Evolutionary conservation across 306 rosid genomes (phyloP), one percentile per base, ranked within the genome.

Genomic region (Cucumis cinereus): DNA sequence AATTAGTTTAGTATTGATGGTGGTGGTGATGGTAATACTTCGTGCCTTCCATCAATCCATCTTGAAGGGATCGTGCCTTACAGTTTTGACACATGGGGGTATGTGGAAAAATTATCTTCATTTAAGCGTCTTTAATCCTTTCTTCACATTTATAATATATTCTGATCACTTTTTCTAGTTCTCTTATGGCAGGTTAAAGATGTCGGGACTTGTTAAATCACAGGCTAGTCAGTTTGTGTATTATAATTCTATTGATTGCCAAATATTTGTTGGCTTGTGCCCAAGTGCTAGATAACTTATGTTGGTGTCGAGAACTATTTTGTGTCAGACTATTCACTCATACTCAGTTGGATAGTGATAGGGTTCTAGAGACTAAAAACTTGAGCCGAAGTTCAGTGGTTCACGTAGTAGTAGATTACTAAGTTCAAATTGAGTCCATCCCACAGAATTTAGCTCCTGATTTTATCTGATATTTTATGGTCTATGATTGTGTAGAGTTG

Each of bases 141-240:
- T 72, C 76, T 72, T 50, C 76, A 50, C 45, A 38, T 72, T 72
- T 8, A 50, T 49, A 72, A 72, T 4, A 3, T 50, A 38, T 75
- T 49, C 84, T 86, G 75, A 82, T 79, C 66, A 52, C 79, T 60
- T 52, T 69, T 88, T 82, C 77, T 70, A 86, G 88, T 82, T 88
- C 79, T 74, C 45, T 45, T 77, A 75, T 88, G 86, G 81, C 92
- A 85, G 92, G 88, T 86, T 79, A 76, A 88, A 77, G 83, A 79
- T 76, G 77, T 81, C 81, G 55, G 55, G 83, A 82, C 63, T 80
- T 79, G 79, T 49, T 72, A 30, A 33, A 22, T 49, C 75, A 76
- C 60, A 64, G 81, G 53, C 81, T 74, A 59, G 60, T 19, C 38
- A 26, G 17, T 28, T 72, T 50, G 19, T 72, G 9, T 50, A 28